A percentile compares a stretch with the other conserved stretches of the same genome.
Conservation (phyloP, 768 basidiomycete genomes). For the Tylopilus sp. region DNA sequence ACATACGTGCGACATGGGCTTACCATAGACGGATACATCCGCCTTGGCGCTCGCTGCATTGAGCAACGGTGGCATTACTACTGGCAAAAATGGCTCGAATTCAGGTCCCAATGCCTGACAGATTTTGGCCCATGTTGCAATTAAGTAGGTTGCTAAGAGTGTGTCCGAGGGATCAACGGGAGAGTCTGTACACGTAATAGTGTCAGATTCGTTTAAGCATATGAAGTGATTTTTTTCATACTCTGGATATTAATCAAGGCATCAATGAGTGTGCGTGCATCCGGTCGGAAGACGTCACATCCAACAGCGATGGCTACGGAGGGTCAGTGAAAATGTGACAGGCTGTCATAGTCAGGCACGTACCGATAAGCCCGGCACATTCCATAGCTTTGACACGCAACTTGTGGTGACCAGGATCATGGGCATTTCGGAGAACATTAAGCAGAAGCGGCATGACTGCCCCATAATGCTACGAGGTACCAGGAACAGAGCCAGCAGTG, state of each 20-base stretch:
- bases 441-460: slow-evolving; percentile 80
- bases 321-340: neutral
- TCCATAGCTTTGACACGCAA: slow-evolving; percentile 86
- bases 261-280: slow-evolving; percentile 69
- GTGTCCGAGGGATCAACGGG: slow-evolving; percentile 70
- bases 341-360: too few relatives aligned
- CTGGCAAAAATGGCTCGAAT: slow-evolving; percentile 82
- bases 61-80: slow-evolving; percentile 79
- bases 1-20: neutral
- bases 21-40: slow-evolving; percentile 72
- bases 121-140: slow-evolving; percentile 86
- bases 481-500: neutral
- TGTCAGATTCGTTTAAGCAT: neutral
- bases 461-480: slow-evolving; percentile 55
- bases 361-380: slow-evolving; percentile 83
- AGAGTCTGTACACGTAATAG: slow-evolving; percentile 41
- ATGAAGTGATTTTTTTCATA: slow-evolving; percentile 36
- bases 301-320: slow-evolving; percentile 82
- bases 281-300: slow-evolving; percentile 70
- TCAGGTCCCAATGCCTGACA: slow-evolving; percentile 82
- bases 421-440: slow-evolving; percentile 71
- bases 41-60: slow-evolving; percentile 77
- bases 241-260: slow-evolving; percentile 77
- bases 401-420: slow-evolving; percentile 61
- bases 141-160: slow-evolving; percentile 70